Base-by-base conservation (phyloP, 176 grass and related monocot genomes). In the Olyra latifolia region DNA sequence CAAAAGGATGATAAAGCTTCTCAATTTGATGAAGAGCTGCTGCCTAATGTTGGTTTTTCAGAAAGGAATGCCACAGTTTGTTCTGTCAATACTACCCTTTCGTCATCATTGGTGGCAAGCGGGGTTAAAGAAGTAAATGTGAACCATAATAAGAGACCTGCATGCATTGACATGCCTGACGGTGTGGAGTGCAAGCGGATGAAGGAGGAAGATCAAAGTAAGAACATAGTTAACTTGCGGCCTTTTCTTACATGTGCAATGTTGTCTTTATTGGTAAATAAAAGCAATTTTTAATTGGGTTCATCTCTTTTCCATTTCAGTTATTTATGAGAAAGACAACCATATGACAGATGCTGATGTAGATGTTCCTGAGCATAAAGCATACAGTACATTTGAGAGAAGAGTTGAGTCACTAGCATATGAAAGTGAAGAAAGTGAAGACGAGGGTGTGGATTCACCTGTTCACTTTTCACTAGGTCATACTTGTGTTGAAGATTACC, bases 371-470 rank as follows among this genome's bases (percentile, higher is more conserved):
- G 69, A 80, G 32, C 69, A 69, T 38, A 44, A 62, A 12, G 62
- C 81, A 54, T 43, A 75, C 76, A 75, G 6, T 1, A 25, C 69
- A 38, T 75, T 53, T 10, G 76, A 62, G 49, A 88, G 52, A 69
- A 62, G 71, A 19, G 53, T 84, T 1, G 43, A 69, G n/a, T 58
- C 69, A 20, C 62, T 43, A 53, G 19, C 63, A 53, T 91, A 70
- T 15, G 72, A 69, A 74, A 76, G 72, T 7, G 67, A 86, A 47
- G 78, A 82, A 47, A 84, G 80, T 78, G 82, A 83, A 74, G 86
- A 90, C 68, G 90, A 89, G 41, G 80, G 48, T 82, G 55, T 77
- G 41, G 88, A 91, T 83, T 87, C 80, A 76, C 63, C 72, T 79
- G 39, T 71, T 47, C 58, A 66, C 72, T 72, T 61, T 62, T 27